Evolutionary conservation across 2,329 filamentous ascomycete genomes (phyloP).

Genomic region (Zymoseptoria pseudotritici): DNA sequence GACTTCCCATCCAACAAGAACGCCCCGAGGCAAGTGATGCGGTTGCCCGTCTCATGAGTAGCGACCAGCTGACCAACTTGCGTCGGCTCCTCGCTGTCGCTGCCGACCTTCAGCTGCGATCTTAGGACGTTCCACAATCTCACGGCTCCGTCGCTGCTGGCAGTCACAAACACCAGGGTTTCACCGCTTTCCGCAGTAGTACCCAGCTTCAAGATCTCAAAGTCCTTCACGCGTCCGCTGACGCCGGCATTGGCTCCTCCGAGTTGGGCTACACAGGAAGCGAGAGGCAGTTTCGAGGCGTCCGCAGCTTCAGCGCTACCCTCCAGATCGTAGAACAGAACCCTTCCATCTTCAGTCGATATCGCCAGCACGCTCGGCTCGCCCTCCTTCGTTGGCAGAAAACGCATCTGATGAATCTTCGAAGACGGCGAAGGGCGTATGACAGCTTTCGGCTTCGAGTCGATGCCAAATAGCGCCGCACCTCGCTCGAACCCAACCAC

Average conservation of each 20-base stretch:
- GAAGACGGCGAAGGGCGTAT: constrained; percentile 60
- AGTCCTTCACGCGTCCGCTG: constrained; percentile 76
- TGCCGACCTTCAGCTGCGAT: constrained; percentile 3
- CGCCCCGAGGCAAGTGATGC: constrained; percentile 80
- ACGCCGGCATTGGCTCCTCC: constrained; percentile 62
- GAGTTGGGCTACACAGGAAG: constrained; percentile 60
- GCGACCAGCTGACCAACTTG: constrained; percentile 63
- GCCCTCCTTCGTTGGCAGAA: constrained; percentile 50
- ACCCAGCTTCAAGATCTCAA: constrained; percentile 53
- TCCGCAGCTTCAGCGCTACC: constrained; percentile 14
- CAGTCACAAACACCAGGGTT: constrained; percentile 58
- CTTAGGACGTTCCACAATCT: constrained; percentile 57
- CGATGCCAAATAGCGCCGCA: constrained; percentile 76
- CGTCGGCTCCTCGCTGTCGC: constrained; percentile 23
- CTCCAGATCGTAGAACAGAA: constrained; percentile 71
- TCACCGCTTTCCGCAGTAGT: constrained; percentile 28
- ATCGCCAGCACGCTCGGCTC: constrained; percentile 53
- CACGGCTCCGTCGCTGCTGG: constrained; percentile 78
- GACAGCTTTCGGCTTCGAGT: constrained; percentile 72
- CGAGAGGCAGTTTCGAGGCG: constrained; percentile 27
- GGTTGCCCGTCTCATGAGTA: constrained; percentile 74
- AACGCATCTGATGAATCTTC: constrained; percentile 77
- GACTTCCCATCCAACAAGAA: constrained; percentile 61
- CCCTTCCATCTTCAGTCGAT: constrained; percentile 82
- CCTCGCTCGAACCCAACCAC: constrained; percentile 84